A percentile compares a stretch with the other conserved stretches of the same genome.
Evolutionary conservation across 805 yeast species (phyloP).

Genomic region (Ogataea pilisensis): DNA sequence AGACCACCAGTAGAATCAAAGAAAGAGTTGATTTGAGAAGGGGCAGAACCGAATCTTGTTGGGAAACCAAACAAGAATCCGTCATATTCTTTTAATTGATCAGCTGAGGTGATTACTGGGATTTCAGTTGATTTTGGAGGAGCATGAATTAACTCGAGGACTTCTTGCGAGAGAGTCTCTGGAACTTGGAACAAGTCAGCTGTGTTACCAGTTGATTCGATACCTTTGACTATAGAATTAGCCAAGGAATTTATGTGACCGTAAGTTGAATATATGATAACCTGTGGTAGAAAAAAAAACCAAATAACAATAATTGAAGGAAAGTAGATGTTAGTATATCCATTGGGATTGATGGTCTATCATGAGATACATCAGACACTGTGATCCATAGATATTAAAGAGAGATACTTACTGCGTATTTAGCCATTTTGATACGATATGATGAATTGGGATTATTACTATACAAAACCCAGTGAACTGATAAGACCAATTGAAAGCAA

Average conservation of each 20-base stretch:
- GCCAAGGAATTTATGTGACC: slow-evolving; percentile 74
- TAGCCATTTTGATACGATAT: background rate
- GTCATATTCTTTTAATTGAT: slow-evolving; percentile 60
- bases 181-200: slow-evolving; percentile 74
- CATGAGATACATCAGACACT: too few species aligned
- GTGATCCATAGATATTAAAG: too few species aligned
- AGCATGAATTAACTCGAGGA: slow-evolving; percentile 50
- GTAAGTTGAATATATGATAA: slow-evolving; percentile 64
- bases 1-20: slow-evolving; percentile 76
- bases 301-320: background rate
- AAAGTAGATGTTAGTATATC: background rate
- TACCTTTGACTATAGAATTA: slow-evolving; percentile 61
- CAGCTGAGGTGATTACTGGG: slow-evolving; percentile 61
- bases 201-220: slow-evolving; percentile 60
- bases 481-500: background rate
- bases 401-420: slow-evolving; percentile 1
- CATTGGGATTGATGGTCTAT: too few species aligned
- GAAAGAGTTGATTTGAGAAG: slow-evolving; percentile 76
- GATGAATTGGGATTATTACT: too few species aligned
- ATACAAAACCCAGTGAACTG: too few species aligned
- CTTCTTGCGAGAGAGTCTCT: slow-evolving; percentile 65
- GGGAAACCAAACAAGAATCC: slow-evolving; percentile 85
- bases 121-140: slow-evolving; percentile 18
- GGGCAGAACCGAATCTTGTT: slow-evolving; percentile 79
- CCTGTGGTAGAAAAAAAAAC: background rate